Base-by-base conservation (phyloP, 83 land plant species). In the Picea mariana region DNA sequence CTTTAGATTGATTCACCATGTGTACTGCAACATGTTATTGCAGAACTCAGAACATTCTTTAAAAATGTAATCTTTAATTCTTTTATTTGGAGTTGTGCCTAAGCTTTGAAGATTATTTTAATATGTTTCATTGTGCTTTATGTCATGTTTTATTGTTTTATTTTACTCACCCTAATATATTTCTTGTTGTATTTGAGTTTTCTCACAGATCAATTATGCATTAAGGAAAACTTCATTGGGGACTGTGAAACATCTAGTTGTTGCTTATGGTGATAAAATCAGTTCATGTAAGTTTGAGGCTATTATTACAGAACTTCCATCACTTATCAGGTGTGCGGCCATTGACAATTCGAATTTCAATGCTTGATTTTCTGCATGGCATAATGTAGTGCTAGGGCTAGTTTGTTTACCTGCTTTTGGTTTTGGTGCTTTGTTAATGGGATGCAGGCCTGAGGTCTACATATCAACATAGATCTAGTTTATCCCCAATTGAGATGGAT, bases 231-330 rank as follows among this genome's bases (percentile, higher is more conserved):
- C 99, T 82, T 94, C 98, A 38, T 2, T 38, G 40, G 40, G 40
- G 5, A 38, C 40, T 38, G 0, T 38, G 40, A 8, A 97, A 86
- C 85, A 94, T 3, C 66, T 97, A 63, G 87, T 95, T 75, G 90
- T 88, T 87, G 92, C 93, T 62, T 95, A 95, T 86, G 94, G 99
- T 72, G 93, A 95, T 81, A 88, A 88, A 87, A 94, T 95, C 60
- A 86, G 92, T 78, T 80, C 92, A 77, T 82, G 98, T 23, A 89
- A 90, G 38, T 93, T 92, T 88, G 98, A 95, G 80, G 85, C 91
- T 40, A 94, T 97, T 26, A 86, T 94, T 69, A 91, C 86, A 20
- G 98, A 97, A 80, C 90, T 97, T 40, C 96, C 34, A 3, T 84
- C 97, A 38, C 88, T 97, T 44, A 97, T 97, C 55, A 97, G 98